Conservation (phyloP, 345 rosid species). For the Hibiscus syriacus region DNA sequence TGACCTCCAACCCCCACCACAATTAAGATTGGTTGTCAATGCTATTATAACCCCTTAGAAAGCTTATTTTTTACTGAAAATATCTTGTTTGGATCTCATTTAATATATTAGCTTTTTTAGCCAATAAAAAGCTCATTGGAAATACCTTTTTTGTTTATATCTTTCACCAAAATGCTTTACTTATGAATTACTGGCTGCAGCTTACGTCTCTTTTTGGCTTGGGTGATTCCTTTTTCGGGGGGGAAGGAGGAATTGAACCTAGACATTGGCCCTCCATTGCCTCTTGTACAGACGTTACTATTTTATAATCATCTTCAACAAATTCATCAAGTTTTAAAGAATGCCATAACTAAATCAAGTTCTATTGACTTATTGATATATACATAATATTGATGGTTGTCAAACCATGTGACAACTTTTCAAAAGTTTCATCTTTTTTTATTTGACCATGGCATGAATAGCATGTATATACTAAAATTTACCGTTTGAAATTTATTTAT, state of each 20-base stretch:
- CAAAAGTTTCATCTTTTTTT: neutral
- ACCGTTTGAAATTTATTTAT: neutral
- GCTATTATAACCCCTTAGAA: neutral
- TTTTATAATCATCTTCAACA: neutral
- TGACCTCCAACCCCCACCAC: neutral
- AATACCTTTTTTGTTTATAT: neutral
- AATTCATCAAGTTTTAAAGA: neutral
- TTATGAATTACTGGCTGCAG: neutral
- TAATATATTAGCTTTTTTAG: neutral
- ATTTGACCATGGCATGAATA: neutral
- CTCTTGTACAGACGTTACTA: neutral
- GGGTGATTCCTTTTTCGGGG: neutral
- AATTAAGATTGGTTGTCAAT: neutral
- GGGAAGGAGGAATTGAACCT: conserved; percentile 1
- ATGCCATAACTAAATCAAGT: neutral
- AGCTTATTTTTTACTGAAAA: neutral
- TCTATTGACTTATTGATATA: conserved; percentile 3
- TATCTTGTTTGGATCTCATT: neutral
- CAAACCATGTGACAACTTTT: neutral
- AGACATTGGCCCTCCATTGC: conserved; percentile 1
- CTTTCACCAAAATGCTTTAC: neutral
- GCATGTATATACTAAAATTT: neutral
- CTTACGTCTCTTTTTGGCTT: neutral
- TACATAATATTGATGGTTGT: neutral
- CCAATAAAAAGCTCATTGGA: neutral